phyloP scores from a whole-genome alignment of 2,329 filamentous ascomycete species.

The Arthrobotrys sinensis region DNA sequence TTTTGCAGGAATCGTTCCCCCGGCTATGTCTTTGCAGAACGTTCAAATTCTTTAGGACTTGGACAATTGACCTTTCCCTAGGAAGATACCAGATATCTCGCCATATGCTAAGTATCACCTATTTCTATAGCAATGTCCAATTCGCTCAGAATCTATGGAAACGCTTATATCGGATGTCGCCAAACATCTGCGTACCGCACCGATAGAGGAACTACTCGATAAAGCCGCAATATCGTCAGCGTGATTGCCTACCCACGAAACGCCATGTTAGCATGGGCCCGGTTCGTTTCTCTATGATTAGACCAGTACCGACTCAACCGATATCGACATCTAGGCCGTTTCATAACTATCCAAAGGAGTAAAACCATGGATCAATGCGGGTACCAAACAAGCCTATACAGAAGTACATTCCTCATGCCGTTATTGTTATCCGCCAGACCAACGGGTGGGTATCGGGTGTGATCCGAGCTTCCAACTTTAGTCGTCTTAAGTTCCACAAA shows the following conservation, averaged over 20 bases:
- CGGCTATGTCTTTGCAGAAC: too few species aligned
- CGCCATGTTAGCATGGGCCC: neutral
- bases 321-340: neutral
- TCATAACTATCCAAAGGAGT: conserved; percentile 3
- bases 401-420: neutral
- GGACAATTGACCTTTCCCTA: too few species aligned
- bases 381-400: neutral
- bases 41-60: too few species aligned
- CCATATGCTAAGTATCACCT: too few species aligned
- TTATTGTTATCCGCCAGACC: neutral
- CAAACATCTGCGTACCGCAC: too few species aligned
- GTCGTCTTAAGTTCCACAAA: neutral
- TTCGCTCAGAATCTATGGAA: too few species aligned
- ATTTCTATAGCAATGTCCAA: too few species aligned
- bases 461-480: conserved; percentile 5
- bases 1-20: too few species aligned
- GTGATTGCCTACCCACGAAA: neutral
- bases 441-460: neutral
- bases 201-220: too few species aligned
- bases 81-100: too few species aligned
- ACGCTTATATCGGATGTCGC: too few species aligned
- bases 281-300: neutral
- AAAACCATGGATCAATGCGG: conserved; percentile 2
- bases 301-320: neutral
- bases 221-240: neutral